A percentile compares a stretch with the other conserved stretches of the same genome.
Conservation (phyloP, 2,329 filamentous ascomycete genomes). For the Chaetomium olivaceum region DNA sequence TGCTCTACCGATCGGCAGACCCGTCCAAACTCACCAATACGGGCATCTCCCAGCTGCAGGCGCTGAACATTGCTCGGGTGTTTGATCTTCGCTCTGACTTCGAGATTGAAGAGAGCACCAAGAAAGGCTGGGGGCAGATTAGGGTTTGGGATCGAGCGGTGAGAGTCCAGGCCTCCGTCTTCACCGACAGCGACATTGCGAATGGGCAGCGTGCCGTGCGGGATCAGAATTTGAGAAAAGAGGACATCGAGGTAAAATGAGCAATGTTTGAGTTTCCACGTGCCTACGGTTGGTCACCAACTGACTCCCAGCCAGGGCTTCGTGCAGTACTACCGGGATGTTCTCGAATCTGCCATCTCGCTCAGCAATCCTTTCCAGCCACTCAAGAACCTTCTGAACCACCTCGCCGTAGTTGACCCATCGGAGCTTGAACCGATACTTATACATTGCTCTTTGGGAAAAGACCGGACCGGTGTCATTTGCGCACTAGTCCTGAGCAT, state of each 20-base stretch:
- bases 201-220: not conserved
- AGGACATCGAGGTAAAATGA: not conserved
- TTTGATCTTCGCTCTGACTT: not conserved
- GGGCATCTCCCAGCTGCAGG: not conserved
- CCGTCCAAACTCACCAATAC: not conserved
- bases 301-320: not conserved
- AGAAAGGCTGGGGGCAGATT: not conserved
- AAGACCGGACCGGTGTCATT: not conserved
- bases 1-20: not conserved
- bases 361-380: not conserved
- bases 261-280: not conserved
- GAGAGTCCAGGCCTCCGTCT: not conserved
- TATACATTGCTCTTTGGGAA: not conserved
- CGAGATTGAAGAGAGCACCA: not conserved
- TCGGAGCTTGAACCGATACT: not conserved
- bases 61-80: not conserved
- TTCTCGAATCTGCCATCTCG: not conserved
- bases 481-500: not conserved
- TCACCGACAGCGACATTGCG: not conserved
- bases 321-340: not conserved
- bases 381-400: not conserved
- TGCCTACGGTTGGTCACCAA: not conserved
- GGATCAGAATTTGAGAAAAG: not conserved
- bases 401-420: not conserved
- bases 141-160: not conserved